Conservation (phyloP, 192 early-diverging fungal species). For the Powellomyces hirtus region DNA sequence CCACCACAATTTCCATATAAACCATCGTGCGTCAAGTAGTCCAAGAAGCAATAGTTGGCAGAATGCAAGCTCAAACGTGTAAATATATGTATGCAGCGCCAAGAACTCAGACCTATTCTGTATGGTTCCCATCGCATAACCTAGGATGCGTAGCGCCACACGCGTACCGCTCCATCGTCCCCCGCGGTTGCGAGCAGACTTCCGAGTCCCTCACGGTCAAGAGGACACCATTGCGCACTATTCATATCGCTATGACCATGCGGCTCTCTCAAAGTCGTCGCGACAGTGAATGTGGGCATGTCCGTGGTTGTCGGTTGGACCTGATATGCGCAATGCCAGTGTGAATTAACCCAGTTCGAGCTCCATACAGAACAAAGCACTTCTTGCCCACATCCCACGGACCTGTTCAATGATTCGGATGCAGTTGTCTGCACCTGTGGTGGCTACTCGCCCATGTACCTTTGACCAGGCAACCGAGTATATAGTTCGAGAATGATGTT, state of each 20-base stretch:
- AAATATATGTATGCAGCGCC: no score
- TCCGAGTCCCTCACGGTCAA: constrained; percentile 40
- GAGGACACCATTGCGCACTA: constrained; percentile 79
- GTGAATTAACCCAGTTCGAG: no score
- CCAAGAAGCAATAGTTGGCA: no score
- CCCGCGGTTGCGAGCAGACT: constrained; percentile 84
- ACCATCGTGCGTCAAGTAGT: no score
- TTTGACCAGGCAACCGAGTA: constrained; percentile 93
- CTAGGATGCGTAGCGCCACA: constrained; percentile 62
- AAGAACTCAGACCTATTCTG: no score
- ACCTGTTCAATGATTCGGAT: constrained; percentile 64
- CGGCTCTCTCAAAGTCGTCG: constrained; percentile 36
- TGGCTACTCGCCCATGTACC: constrained; percentile 69
- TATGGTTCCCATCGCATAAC: no score
- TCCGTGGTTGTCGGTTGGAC: no score
- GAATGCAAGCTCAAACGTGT: no score
- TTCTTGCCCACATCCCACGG: no score
- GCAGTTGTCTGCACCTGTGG: constrained; percentile 78
- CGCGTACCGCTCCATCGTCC: constrained; percentile 82
- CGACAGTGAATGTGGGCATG: not conserved
- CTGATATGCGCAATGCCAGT: no score
- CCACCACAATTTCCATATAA: no score
- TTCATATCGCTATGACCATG: constrained; percentile 91
- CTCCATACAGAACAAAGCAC: no score
- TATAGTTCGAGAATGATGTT: constrained; percentile 81